These are phyloP conservation scores for Buddleja alternifolia DNA, from an alignment of 257 asterid species.

Conservation along the genomic window DNA sequence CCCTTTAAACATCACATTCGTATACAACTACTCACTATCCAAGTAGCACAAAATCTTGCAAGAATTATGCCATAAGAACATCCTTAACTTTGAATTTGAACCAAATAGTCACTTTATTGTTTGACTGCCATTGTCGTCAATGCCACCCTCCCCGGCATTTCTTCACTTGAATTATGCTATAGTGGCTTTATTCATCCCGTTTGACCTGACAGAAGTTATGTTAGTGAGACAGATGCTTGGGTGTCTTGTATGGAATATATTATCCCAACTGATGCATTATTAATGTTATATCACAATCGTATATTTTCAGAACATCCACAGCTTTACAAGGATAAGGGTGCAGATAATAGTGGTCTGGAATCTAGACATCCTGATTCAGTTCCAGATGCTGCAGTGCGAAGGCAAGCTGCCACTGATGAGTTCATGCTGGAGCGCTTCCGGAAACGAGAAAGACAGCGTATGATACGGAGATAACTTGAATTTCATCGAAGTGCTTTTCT, in stretches of 20 bases:
- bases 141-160: background rate
- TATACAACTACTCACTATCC: background rate
- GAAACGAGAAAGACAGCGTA: constrained; percentile 91
- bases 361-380: constrained; percentile 54
- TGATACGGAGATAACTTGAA: constrained; percentile 60
- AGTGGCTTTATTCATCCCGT: background rate
- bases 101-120: background rate
- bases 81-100: no score
- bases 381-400: constrained; percentile 58
- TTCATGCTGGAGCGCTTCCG: constrained; percentile 92
- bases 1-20: background rate
- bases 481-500: background rate
- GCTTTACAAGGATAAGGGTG: constrained; percentile 59
- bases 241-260: background rate
- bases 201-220: background rate
- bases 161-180: no score
- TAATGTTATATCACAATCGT: constrained; percentile 21
- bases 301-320: constrained; percentile 69
- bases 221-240: constrained; percentile 2
- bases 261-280: constrained; percentile 14
- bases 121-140: background rate
- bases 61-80: no score
- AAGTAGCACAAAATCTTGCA: no score
- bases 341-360: constrained; percentile 47
- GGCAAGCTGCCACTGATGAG: constrained; percentile 96